phyloP scores from a whole-genome alignment of 75 land plant genomes.

The Larix kaempferi region DNA sequence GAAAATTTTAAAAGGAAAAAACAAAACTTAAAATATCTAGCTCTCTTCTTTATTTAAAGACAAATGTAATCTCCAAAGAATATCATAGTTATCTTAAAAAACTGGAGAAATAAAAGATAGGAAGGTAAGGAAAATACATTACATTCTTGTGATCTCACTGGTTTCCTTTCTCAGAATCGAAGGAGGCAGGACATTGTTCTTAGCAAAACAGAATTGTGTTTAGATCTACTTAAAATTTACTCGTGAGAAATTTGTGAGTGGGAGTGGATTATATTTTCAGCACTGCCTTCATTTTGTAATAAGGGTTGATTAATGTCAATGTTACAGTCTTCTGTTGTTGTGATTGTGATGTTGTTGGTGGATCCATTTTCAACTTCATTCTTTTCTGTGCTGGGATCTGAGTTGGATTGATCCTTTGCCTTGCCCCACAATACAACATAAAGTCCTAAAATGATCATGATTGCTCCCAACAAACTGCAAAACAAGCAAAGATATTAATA shows the following conservation, averaged over 20 bases:
- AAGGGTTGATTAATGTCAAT: background rate
- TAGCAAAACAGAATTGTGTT: too few relatives aligned
- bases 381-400: background rate
- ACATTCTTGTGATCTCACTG: too few relatives aligned
- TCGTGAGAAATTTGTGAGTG: background rate
- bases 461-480: constrained; percentile 1
- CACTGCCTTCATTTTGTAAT: background rate
- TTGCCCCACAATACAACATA: constrained; percentile 4
- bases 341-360: background rate
- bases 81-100: too few relatives aligned
- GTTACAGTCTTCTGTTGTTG: background rate
- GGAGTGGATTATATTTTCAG: background rate
- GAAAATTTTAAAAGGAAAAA: too few relatives aligned
- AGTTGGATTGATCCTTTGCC: background rate
- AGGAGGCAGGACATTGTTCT: too few relatives aligned
- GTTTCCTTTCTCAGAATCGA: too few relatives aligned
- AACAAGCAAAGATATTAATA: background rate
- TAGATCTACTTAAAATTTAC: background rate
- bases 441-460: background rate
- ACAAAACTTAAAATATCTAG: too few relatives aligned
- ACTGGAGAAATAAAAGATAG: too few relatives aligned
- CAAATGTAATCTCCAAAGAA: too few relatives aligned
- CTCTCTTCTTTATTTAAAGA: too few relatives aligned
- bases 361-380: background rate
- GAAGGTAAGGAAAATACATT: too few relatives aligned